Evolutionary conservation across 371 early-diverging fungal species (phyloP), one percentile per base, ranked within the genome.

Genomic region (Circinella minor): DNA sequence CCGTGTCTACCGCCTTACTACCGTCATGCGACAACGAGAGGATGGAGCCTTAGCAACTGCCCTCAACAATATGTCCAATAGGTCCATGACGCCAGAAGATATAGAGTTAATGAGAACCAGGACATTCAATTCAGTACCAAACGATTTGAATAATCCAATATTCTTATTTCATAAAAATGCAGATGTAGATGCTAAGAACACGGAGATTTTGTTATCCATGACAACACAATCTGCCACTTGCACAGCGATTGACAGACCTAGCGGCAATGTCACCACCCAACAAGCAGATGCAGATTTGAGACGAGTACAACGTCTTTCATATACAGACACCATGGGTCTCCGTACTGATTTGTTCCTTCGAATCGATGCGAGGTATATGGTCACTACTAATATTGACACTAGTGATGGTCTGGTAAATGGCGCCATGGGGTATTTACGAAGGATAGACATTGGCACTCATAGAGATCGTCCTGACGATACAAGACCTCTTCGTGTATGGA

Each of bases 21-120:
- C 36, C 7, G 60, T 70, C 15, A 70, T 70, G 65, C 36, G 70
- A 7, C 70, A 70, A 54, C 36, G 65, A 18, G 59, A 65, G 15
- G 65, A 65, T 65, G 70, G 17, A 14, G 36, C 43, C 3, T 65
- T 70, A 39, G 65, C 65, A 4, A 20, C 10, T 14, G 65, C 70
- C 1, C 37, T 70, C 11, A 70, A 64, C 37, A 57, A 60, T n/a
- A 65, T 70, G 70, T 59, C 48, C 3, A 15, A 57, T 13, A 60
- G 54, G n/a, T 36, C 61, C 7, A 70, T 61, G 70, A 60, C 60
- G 17, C 39, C n/a, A 13, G 43, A 5, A 4, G 65, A 70, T 57
- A 15, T 55, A 36, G 61, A 27, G 27, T 27, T 27, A 27, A 27
- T 27, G 43, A 43, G 6, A 43, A 43, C 43, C 2, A 43, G 6